phyloP scores from a whole-genome alignment of 1,284 basidiomycete species.

The Ustilago hordei region DNA sequence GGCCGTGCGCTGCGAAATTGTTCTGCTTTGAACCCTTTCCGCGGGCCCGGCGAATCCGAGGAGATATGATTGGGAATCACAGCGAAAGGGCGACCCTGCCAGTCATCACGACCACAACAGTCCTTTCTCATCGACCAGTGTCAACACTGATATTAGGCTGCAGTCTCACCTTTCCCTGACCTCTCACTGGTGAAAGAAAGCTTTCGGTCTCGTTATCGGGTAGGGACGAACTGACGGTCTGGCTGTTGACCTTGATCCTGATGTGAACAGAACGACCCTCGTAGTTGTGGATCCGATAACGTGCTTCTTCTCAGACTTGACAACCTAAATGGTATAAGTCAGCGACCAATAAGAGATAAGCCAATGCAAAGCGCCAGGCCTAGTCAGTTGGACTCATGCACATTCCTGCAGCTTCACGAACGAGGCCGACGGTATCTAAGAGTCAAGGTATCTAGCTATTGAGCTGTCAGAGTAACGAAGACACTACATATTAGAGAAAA shows the following conservation, averaged over 20 bases:
- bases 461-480: neutral
- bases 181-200: neutral
- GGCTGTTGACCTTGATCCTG: neutral
- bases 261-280: slow-evolving; percentile 11
- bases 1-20: slow-evolving; percentile 11
- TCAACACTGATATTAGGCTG: slow-evolving; percentile 11
- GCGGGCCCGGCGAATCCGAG: slow-evolving; percentile 8
- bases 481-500: slow-evolving; percentile 14
- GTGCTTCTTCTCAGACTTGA: slow-evolving; percentile 6
- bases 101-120: slow-evolving; percentile 21
- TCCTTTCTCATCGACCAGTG: slow-evolving; percentile 15
- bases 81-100: slow-evolving; percentile 20
- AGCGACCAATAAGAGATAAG: slow-evolving; percentile 1
- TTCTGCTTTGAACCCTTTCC: neutral
- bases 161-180: neutral
- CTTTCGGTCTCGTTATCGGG: neutral
- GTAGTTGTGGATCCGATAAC: slow-evolving; percentile 13
- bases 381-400: neutral
- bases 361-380: neutral
- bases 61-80: slow-evolving; percentile 14
- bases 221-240: neutral
- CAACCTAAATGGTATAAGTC: neutral
- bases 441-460: slow-evolving; percentile 17
- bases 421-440: neutral
- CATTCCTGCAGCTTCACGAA: neutral